These are phyloP conservation scores for Paralagenidium karlingii DNA, from an alignment of 352 stramenopile genomes.

Conservation along the genomic window DNA sequence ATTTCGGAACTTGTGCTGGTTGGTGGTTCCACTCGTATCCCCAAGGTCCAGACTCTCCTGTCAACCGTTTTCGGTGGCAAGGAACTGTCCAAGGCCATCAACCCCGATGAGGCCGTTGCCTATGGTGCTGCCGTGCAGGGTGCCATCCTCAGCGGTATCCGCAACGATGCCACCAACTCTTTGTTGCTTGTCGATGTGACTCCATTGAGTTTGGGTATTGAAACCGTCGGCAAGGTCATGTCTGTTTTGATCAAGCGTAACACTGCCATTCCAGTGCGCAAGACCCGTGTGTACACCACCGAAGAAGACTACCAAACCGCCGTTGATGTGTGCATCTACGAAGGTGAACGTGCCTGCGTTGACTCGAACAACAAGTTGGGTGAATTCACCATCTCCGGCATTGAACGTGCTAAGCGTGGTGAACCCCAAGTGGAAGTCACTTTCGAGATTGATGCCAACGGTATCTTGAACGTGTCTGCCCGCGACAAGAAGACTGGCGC, in stretches of 20 bases:
- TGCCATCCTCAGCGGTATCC: conserved; percentile 49
- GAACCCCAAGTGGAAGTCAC: conserved; percentile 86
- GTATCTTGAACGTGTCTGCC: conserved; percentile 85
- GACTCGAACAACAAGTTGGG: conserved; percentile 90
- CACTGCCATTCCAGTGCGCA: conserved; percentile 80
- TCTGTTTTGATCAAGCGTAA: conserved; percentile 81
- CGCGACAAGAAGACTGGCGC: conserved; percentile 74
- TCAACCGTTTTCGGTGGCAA: conserved; percentile 41
- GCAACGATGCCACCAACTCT: conserved; percentile 73
- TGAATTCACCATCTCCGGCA: conserved; percentile 84
- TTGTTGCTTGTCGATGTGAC: conserved; percentile 86
- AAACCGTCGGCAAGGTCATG: conserved; percentile 84
- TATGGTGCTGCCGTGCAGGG: conserved; percentile 60
- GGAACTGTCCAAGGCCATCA: conserved; percentile 56
- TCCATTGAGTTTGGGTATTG: conserved; percentile 78
- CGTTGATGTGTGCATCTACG: conserved; percentile 80
- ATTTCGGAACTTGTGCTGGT: conserved; percentile 46
- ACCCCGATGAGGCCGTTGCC: conserved; percentile 71
- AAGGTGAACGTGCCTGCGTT: conserved; percentile 79
- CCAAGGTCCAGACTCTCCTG: conserved; percentile 49
- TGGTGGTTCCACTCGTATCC: conserved; percentile 43
- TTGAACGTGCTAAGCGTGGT: conserved; percentile 77
- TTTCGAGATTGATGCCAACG: conserved; percentile 88
- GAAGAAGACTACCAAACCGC: conserved; percentile 76
- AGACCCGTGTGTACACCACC: conserved; percentile 58